Conservation (phyloP, 2,329 filamentous ascomycete species). For the Aspergillus fructus region DNA sequence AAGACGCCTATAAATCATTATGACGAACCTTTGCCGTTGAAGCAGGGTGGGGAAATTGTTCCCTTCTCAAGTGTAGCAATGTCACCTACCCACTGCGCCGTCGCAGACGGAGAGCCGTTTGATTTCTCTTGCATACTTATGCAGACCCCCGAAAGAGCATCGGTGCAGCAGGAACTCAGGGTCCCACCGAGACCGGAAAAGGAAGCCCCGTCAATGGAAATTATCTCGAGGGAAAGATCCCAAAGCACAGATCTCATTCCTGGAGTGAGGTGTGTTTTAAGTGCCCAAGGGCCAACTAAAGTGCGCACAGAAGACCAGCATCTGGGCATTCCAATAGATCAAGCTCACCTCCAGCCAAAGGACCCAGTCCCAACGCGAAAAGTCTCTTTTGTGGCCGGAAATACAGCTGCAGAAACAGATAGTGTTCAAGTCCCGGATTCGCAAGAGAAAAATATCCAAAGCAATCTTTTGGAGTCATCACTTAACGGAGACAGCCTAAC, state of each 20-base stretch:
- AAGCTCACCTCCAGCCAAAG: background rate
- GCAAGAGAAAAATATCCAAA: background rate
- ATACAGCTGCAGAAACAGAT: background rate
- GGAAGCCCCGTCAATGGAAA: too few species aligned
- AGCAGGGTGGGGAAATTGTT: conserved; percentile 23
- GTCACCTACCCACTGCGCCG: conserved; percentile 14
- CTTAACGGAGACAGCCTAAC: background rate
- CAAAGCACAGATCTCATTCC: background rate
- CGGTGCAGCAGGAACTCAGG: background rate
- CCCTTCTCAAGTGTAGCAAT: conserved; percentile 34
- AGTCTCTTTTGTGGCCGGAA: conserved; percentile 24
- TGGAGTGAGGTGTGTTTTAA: background rate
- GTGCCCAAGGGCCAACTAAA: background rate
- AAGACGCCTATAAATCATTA: background rate
- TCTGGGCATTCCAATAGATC: background rate
- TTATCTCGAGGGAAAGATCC: background rate
- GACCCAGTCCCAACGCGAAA: conserved; percentile 20
- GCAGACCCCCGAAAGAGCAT: conserved; percentile 17
- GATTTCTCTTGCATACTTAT: conserved; percentile 33
- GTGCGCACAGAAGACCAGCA: background rate
- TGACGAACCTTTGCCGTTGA: background rate
- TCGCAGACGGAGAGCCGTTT: conserved; percentile 21
- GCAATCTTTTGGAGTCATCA: background rate
- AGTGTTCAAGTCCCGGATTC: conserved; percentile 9
- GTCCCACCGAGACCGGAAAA: background rate